Evolutionary conservation across 1,284 basidiomycete genomes (phyloP), one percentile per base, ranked within the genome.

Genomic region (Cryptococcus sp.): DNA sequence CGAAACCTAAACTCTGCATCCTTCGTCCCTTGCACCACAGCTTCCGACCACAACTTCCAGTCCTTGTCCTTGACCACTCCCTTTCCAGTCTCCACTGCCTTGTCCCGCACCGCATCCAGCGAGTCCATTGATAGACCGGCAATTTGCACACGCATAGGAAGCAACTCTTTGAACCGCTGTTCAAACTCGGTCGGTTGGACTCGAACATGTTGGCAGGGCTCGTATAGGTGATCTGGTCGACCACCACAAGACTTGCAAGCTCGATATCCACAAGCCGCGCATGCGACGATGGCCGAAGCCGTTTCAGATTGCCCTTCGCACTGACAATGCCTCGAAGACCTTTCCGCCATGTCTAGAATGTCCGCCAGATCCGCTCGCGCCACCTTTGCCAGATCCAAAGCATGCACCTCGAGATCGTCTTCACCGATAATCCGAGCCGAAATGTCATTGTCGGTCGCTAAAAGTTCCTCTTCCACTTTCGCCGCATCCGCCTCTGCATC

Each of bases 291-390:
- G 18, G 80, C 75, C 5, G 77, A 78, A 0, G 87, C 86, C 58
- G 88, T 83, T 51, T 82, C 85, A 26, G 82, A 79, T 14, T 88
- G 84, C 2, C 92, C 93, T 71, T 97, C 93, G 65, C 92, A 97
- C 22, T 79, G 76, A 66, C 92, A 97, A 23, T 91, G 80, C 21
- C 92, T 82, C 3, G 83, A 78, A 54, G 86, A 91, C 53, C 78
- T 77, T 50, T 80, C 72, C 0, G 92, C 92, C 12, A 80, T 74
- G 6, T 69, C 68, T 25, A 95, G 77, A 14, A 95, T 74, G 18
- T 79, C 75, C 1, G 73, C 23, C 31, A 91, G 74, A 1, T 81
- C 67, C 10, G 72, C 64, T 18, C 75, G 71, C 0, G 79, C 78
- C 23, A 71, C 66, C 44, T 80, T 78, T 1, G 83, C 79, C 21